These are phyloP conservation scores for Pythium graminicola DNA, from an alignment of 352 stramenopile genomes.

Conservation along the genomic window DNA sequence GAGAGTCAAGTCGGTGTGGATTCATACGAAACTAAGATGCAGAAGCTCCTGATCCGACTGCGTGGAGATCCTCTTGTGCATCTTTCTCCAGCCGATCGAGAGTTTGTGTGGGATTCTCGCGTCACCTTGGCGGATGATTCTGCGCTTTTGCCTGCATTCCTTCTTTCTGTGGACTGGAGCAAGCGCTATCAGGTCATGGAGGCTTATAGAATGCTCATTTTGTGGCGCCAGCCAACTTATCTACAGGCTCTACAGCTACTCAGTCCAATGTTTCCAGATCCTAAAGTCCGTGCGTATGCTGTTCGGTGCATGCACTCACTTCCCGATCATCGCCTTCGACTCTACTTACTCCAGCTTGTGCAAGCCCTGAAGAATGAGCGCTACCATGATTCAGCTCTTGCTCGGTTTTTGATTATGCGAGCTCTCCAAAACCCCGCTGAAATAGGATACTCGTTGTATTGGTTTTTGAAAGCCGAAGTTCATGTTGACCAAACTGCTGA, in stretches of 20 bases:
- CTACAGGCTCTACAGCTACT: slow-evolving; percentile 85
- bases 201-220: slow-evolving; percentile 66
- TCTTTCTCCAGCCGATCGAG: slow-evolving; percentile 46
- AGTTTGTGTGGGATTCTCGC: slow-evolving; percentile 71
- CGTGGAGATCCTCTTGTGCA: slow-evolving; percentile 56
- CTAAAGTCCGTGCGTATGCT: slow-evolving; percentile 90
- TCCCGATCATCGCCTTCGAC: slow-evolving; percentile 77
- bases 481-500: slow-evolving; percentile 54
- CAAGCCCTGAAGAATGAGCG: slow-evolving; percentile 82
- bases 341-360: slow-evolving; percentile 84
- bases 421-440: slow-evolving; percentile 63
- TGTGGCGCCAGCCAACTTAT: slow-evolving; percentile 76
- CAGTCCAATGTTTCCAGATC: slow-evolving; percentile 79
- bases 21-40: slow-evolving; percentile 30
- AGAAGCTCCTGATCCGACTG: slow-evolving; percentile 45
- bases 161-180: slow-evolving; percentile 82
- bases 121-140: slow-evolving; percentile 52
- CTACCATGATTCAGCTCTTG: slow-evolving; percentile 75
- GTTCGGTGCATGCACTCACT: slow-evolving; percentile 86
- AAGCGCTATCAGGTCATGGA: slow-evolving; percentile 72
- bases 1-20: slow-evolving; percentile 17
- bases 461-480: slow-evolving; percentile 69
- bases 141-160: slow-evolving; percentile 75
- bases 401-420: slow-evolving; percentile 71
- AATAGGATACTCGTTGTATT: slow-evolving; percentile 82